Evolutionary conservation across 208 protist species (phyloP), one percentile per base, ranked within the genome.

Genomic region (Wallacemonas collosoma): DNA sequence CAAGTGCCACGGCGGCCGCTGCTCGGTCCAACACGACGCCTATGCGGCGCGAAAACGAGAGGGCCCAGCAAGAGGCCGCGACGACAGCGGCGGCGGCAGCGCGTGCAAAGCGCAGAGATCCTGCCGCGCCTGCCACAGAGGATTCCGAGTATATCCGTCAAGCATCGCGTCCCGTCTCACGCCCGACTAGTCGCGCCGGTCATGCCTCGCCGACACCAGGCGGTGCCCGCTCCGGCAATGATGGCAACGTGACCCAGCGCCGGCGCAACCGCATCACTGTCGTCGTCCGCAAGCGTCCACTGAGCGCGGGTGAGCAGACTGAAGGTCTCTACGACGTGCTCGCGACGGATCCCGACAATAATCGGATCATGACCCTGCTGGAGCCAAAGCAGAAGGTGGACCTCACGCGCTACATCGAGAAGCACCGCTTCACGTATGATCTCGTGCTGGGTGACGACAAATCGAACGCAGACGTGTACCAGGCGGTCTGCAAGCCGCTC

Each of bases 391-490:
- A 97, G 55, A 98, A 98, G 76, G 92, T 99, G 54, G 98, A 99
- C 82, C 75, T 99, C 26, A 98, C 91, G 17, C 98, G 97, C 65
- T 99, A 98, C 80, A 98, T 96, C 67, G 96, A 99, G 61, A 96
- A 96, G 77, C 98, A 99, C 68, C 88, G 91, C 45, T 99, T 99
- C 77, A 87, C 86, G 36, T 99, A 98, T 75, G 98, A 99, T 77
- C 81, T 97, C 38, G 97, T 98, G 26, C 94, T 99, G 62, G 93
- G 97, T 62, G 93, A 98, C 67, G 83, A 71, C 51, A 83, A 94
- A 62, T 90, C 71, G 75, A 99, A 99, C 76, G 78, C 79, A 48
- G 88, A 94, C 68, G 93, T 98, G 5, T 98, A 97, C 79, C 82
- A 93, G 66, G 68, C 93, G 39, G 84, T 98, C 11, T 97, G 89